These are phyloP conservation scores for Cercospora zeae-maydis DNA, from an alignment of 2,329 filamentous ascomycete species.

Conservation along the genomic window DNA sequence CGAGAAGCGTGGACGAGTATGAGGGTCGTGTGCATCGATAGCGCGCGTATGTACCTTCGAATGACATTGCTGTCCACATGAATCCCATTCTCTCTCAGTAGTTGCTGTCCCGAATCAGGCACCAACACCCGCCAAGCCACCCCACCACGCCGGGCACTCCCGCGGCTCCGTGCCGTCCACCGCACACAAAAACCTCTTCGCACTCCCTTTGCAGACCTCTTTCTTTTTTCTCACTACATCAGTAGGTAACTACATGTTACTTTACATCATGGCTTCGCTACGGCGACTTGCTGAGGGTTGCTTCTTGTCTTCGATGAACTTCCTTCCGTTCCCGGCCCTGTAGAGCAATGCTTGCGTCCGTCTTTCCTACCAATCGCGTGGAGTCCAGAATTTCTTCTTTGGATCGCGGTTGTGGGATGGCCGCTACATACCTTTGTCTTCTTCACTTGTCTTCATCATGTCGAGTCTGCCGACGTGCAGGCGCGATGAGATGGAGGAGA, in stretches of 20 bases:
- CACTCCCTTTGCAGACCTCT: slow-evolving; percentile 1
- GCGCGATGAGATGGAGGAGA: not conserved
- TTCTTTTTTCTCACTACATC: slow-evolving; percentile 12
- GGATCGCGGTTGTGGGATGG: slow-evolving; percentile 46
- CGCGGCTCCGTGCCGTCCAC: not conserved
- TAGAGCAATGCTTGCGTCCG: slow-evolving; percentile 39
- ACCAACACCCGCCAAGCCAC: not conserved
- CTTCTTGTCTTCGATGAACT: slow-evolving; percentile 34
- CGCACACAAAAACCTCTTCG: not conserved
- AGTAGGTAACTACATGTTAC: slow-evolving; percentile 34
- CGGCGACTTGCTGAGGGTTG: slow-evolving; percentile 44
- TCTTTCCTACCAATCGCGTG: slow-evolving; percentile 45
- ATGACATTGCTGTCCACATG: not conserved
- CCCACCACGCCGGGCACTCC: not conserved
- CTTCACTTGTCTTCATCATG: not conserved
- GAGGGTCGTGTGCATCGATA: slow-evolving; percentile 8
- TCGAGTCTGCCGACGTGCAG: not conserved
- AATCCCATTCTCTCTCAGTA: not conserved
- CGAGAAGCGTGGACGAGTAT: slow-evolving; percentile 6
- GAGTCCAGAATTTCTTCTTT: slow-evolving; percentile 27
- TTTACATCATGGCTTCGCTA: slow-evolving; percentile 37
- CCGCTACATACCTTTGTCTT: slow-evolving; percentile 32
- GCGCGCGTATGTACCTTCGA: not conserved
- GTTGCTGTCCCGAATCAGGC: not conserved
- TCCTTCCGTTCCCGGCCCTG: slow-evolving; percentile 45